Base-by-base conservation (phyloP, 2,329 filamentous ascomycete species). In the Fusarium musae region DNA sequence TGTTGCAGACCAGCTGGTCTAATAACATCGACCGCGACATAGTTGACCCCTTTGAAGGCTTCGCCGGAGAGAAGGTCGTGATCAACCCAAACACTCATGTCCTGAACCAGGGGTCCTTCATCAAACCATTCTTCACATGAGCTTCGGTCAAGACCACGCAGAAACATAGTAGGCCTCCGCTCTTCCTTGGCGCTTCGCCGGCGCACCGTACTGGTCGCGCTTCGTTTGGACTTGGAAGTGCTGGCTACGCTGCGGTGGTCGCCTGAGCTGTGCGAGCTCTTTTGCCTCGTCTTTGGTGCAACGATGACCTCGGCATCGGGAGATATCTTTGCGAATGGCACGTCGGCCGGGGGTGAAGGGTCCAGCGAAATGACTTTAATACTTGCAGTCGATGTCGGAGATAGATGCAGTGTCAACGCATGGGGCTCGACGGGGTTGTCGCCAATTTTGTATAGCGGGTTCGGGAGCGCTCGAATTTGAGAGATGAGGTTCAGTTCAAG, bases 271-370 rank as follows among this genome's bases (percentile, higher is more conserved):
- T 91, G 89, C 7, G 90, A 85, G 39, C 87, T 84, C 80, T 93
- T 95, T 46, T 93, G 87, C 62, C 96, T 90, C 32, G 92, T 93
- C 84, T 99, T 99, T 2, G 96, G 96, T 7, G 96, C 96, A 68
- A 99, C 96, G 73, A 98, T 97, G 56, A 99, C 95, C 83, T 99
- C 96, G 28, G 96, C 96, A 80, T 98, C 95, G 1, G 95, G 93
- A 0, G 94, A 93, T 57, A 99, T 93, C 82, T 98, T 98, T 32
- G 93, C 94, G 80, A 99, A 99, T 0, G 93, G 88, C 4, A 90
- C 88, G 54, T 91, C 89, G 5, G 89, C 85, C 4, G 93, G 82
- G 8, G 91, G 90, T 2, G 90, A 85, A 2, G 96, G 96, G 3
- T 92, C 90, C n/a, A 99, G 85, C 3, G 94, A 95, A 11, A 94